Evolutionary conservation across 306 rosid species (phyloP), one percentile per base, ranked within the genome.

Genomic region (Quillaja saponaria): DNA sequence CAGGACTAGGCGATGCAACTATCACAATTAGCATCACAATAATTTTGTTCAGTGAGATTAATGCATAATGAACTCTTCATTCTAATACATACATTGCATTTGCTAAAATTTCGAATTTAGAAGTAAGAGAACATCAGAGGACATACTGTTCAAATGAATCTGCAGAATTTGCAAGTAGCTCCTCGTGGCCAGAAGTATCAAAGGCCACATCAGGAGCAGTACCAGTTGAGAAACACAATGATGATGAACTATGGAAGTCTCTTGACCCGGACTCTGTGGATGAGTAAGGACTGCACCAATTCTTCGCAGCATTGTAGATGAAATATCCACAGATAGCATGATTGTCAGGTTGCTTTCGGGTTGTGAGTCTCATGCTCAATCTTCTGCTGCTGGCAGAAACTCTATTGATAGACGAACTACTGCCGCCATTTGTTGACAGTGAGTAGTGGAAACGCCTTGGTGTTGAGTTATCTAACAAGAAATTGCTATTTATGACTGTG

Each of bases 101-200:
- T 33, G 53, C 39, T 60, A 55, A 13, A 61, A 39, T 1, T 3
- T 38, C 17, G 19, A 44, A 47, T 49, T 47, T n/a, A 6, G 14
- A 49, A 34, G 54, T 41, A 45, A 42, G 61, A 25, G 41, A 20
- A 54, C 34, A 20, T 55, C 19, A 65, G 41, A 44, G 12, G 70
- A 85, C 94, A 76, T 80, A 94, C 97, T 51, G 75, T 62, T 85
- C 80, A 39, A 86, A 58, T 79, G 94, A 86, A 71, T 87, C 91
- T 13, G 84, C 58, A 50, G 86, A 79, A 57, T 71, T 68, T 6
- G 76, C 63, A 54, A 28, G 80, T 65, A 78, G 90, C 59, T 83
- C 97, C 78, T 81, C 96, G 1, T 72, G 71, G 46, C 79, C 75
- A 56, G 95, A 76, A 60, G 81, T 80, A 71, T 94, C 97, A 37